These are phyloP conservation scores for Xylaria telfairii DNA, from an alignment of 495 filamentous ascomycete genomes.

Conservation along the genomic window DNA sequence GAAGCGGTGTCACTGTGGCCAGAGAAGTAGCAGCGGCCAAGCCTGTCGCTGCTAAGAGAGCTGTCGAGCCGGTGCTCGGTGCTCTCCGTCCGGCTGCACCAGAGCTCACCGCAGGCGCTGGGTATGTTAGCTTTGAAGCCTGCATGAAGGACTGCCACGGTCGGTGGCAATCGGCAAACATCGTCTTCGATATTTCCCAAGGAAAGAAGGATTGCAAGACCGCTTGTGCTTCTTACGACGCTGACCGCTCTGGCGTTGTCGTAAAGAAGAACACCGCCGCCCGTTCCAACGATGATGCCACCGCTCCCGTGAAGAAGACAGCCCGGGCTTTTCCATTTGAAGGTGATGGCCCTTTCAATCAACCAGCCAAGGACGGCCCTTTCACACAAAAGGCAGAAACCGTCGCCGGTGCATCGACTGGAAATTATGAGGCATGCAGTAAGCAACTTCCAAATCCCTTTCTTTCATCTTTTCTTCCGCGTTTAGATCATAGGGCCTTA, in stretches of 20 bases:
- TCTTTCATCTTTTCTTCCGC: background rate
- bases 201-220: background rate
- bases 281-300: background rate
- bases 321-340: background rate
- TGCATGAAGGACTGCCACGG: background rate
- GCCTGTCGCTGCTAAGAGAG: no score
- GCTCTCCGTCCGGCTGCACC: background rate
- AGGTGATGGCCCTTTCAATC: background rate
- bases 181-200: background rate
- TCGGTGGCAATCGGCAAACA: background rate
- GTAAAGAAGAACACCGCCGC: conserved; percentile 8
- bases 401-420: background rate
- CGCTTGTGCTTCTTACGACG: background rate
- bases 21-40: no score
- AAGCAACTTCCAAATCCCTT: background rate
- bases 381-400: background rate
- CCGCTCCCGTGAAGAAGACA: background rate
- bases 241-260: background rate
- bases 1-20: no score
- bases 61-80: background rate
- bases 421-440: conserved; percentile 1
- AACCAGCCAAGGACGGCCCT: background rate
- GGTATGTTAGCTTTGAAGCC: background rate
- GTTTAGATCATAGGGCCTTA: background rate
- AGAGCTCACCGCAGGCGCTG: background rate